phyloP scores from a whole-genome alignment of 1,139 yeast genomes.

The Eremothecium gossypii region DNA sequence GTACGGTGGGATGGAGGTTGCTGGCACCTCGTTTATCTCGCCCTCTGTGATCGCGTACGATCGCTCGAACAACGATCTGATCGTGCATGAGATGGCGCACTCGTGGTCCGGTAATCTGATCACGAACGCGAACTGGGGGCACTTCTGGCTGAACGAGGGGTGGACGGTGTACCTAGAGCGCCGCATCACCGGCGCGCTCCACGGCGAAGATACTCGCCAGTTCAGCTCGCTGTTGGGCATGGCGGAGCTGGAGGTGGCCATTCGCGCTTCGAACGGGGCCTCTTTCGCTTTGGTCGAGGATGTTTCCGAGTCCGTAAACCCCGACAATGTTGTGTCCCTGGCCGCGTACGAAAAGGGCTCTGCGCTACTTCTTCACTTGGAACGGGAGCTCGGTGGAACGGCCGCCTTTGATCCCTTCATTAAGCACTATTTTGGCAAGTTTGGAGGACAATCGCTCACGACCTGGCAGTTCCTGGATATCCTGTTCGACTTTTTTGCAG shows the following conservation, averaged over 20 bases:
- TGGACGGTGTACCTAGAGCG: conserved; percentile 93
- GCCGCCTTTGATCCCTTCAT: conserved; percentile 68
- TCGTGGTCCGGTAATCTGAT: conserved; percentile 90
- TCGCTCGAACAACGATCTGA: conserved; percentile 75
- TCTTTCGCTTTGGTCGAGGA: conserved; percentile 64
- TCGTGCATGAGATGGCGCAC: conserved; percentile 89
- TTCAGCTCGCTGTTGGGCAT: conserved; percentile 83
- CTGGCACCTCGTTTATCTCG: conserved; percentile 83
- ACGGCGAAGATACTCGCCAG: conserved; percentile 71
- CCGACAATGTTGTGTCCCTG: conserved; percentile 81
- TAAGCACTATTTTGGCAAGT: conserved; percentile 64
- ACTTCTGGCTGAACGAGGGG: conserved; percentile 92
- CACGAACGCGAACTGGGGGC: conserved; percentile 87
- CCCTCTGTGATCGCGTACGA: conserved; percentile 86
- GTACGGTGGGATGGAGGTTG: conserved; percentile 95
- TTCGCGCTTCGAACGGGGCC: conserved; percentile 48
- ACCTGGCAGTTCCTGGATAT: conserved; percentile 74
- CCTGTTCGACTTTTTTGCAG: conserved; percentile 48
- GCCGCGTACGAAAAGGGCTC: conserved; percentile 92
- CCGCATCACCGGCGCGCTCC: conserved; percentile 65
- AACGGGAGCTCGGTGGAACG: conserved; percentile 52
- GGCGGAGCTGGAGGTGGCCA: conserved; percentile 64
- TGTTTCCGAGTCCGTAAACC: conserved; percentile 58
- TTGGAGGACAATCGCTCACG: conserved; percentile 62
- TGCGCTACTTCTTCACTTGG: conserved; percentile 66